Percentiles rank a stretch among this genome's conserved stretches.
Conservation (phyloP, 768 basidiomycete species). For the Mycena kentingensis region DNA sequence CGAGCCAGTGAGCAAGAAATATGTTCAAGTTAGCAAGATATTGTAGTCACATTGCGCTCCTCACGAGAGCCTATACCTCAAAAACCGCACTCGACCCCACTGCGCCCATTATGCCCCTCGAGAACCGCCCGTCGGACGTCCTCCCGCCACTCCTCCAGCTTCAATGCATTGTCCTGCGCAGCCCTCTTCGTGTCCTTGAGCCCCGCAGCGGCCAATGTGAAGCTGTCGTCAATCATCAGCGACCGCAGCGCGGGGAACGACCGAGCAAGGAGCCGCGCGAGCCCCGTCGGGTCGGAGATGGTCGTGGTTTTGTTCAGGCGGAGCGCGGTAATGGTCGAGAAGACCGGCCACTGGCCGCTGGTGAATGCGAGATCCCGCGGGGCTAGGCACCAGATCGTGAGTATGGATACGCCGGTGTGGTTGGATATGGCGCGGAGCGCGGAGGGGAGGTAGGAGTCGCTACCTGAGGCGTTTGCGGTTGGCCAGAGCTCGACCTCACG, state of each 20-base stretch:
- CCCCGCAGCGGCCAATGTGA: too few relatives aligned
- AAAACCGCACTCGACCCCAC: too few relatives aligned
- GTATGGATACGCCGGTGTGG: background rate
- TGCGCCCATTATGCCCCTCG: too few relatives aligned
- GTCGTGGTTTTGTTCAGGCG: background rate
- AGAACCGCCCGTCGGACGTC: too few relatives aligned
- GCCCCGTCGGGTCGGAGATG: background rate
- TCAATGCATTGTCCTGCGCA: too few relatives aligned
- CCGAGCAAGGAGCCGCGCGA: conserved; percentile 1
- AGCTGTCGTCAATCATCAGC: background rate
- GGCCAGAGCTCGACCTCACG: conserved; percentile 6
- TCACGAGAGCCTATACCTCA: too few relatives aligned
- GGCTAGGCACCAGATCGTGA: background rate
- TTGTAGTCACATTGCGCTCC: too few relatives aligned
- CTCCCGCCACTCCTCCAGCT: too few relatives aligned
- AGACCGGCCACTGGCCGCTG: background rate
- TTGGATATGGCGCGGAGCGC: conserved; percentile 2
- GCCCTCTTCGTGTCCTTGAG: too few relatives aligned
- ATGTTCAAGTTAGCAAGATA: too few relatives aligned
- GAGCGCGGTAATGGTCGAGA: background rate
- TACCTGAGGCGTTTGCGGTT: background rate
- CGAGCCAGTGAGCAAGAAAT: too few relatives aligned
- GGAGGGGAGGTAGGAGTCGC: background rate
- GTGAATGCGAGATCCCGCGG: background rate
- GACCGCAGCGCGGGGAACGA: conserved; percentile 9